A percentile compares a stretch with the other conserved stretches of the same genome.
Evolutionary conservation across 495 filamentous ascomycete species (phyloP).

Genomic region (Podospora comata): DNA sequence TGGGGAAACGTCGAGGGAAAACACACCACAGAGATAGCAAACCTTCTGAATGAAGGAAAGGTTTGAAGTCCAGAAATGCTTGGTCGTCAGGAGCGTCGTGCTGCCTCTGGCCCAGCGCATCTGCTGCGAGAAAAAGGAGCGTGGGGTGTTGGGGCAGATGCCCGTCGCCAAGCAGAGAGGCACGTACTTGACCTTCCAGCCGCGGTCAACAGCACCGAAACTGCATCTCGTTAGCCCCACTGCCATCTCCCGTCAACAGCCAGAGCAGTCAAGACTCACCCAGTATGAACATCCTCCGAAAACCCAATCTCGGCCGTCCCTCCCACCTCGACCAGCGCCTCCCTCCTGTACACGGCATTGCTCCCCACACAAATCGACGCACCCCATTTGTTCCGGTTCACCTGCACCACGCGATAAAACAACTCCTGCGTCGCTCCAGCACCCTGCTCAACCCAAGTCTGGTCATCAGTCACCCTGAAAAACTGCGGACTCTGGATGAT

Average conservation of each 20-base stretch:
- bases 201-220: conserved; percentile 34
- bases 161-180: conserved; percentile 34
- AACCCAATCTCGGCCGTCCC: conserved; percentile 37
- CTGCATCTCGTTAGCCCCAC: conserved; percentile 6
- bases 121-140: conserved; percentile 37
- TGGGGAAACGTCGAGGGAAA: not conserved
- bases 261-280: conserved; percentile 19
- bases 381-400: conserved; percentile 33
- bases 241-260: not conserved
- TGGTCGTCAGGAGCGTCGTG: conserved; percentile 33
- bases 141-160: conserved; percentile 36
- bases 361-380: conserved; percentile 36
- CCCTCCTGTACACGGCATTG: conserved; percentile 32
- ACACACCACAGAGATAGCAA: conserved; percentile 31
- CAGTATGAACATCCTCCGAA: conserved; percentile 36
- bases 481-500: conserved; percentile 34
- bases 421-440: conserved; percentile 36
- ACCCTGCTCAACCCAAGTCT: conserved; percentile 38
- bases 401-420: conserved; percentile 37
- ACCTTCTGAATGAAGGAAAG: conserved; percentile 33
- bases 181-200: conserved; percentile 38
- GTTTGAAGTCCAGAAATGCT: conserved; percentile 33
- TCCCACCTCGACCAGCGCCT: conserved; percentile 29
- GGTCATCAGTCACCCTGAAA: conserved; percentile 32
- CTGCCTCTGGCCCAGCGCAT: conserved; percentile 37